Evolutionary conservation across 2,329 filamentous ascomycete species (phyloP), one percentile per base, ranked within the genome.

Genomic region (Ophiosphaerella korrae): DNA sequence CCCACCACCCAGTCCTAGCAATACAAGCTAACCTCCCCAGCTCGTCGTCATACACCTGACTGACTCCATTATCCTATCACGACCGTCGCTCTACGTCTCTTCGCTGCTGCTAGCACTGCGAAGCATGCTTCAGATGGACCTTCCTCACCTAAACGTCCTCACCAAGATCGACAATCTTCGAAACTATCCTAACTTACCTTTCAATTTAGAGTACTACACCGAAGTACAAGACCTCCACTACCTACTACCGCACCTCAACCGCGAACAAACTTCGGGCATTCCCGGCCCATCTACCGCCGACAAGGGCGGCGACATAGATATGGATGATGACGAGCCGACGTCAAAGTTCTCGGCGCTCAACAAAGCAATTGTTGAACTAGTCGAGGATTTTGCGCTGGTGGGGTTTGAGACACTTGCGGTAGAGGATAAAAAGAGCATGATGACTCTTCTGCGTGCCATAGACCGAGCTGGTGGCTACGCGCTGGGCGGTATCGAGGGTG

Each of bases 121-220:
- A 60, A 92, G 91, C 64, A 99, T 99, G 93, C 86, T 99, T 45
- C 94, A 97, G 76, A 93, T 99, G 84, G 94, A 97, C 69, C 88
- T 97, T 55, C 92, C 94, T 1, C 91, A 97, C 70, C 81, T 99
- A 61, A 99, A 99, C 68, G 90, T 99, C 55, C 83, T 99, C 23
- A 97, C 92, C 50, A 99, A 99, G 77, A 96, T 99, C 76, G 94
- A 99, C 76, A 97, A 97, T 70, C 81, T 99, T 46, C 80, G 87
- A 32, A 85, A 88, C 45, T 97, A 96, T 68, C 88, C 90, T 40
- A 85, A 90, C 23, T 81, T 99, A 0, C 91, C 92, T 0, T 97
- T 99, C 80, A 96, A 96, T 66, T 86, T 99, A 52, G 92, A 97
- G 60, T 99, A 88, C 75, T 99, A 97, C 74, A 97, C 94, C 54